phyloP scores from a whole-genome alignment of 2,329 filamentous ascomycete genomes.

The Aspergillus piperis region DNA sequence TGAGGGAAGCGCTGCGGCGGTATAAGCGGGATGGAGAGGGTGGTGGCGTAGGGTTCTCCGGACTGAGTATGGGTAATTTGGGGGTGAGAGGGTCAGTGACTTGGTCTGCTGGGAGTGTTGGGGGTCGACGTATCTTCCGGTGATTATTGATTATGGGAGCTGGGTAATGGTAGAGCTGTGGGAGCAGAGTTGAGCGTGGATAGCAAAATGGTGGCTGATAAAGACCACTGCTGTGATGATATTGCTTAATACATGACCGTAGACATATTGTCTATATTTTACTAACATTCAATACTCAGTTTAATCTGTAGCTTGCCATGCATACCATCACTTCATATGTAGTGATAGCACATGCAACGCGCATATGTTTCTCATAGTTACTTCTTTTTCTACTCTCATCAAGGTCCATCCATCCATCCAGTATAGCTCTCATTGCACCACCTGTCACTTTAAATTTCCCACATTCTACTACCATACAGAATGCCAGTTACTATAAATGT shows the following conservation, averaged over 20 bases:
- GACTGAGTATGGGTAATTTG: conserved; percentile 48
- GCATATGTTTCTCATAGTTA: too few relatives aligned
- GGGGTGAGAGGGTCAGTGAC: conserved; percentile 47
- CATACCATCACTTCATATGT: too few relatives aligned
- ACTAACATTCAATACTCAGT: too few relatives aligned
- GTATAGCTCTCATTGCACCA: too few relatives aligned
- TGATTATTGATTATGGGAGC: neutral
- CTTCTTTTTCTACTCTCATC: too few relatives aligned
- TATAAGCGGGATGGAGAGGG: conserved; percentile 53
- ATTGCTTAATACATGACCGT: neutral
- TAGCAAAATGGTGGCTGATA: neutral
- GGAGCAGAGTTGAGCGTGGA: neutral
- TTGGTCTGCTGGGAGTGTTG: conserved; percentile 44
- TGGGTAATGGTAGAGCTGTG: neutral
- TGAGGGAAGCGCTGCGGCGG: conserved; percentile 52
- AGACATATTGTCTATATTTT: neutral
- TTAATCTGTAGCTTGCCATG: too few relatives aligned
- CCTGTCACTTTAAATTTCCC: too few relatives aligned
- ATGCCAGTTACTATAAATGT: too few relatives aligned
- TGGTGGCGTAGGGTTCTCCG: conserved; percentile 50
- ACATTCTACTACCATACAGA: too few relatives aligned
- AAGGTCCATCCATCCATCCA: too few relatives aligned
- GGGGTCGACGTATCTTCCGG: conserved; percentile 47
- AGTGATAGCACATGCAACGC: too few relatives aligned
- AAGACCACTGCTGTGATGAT: neutral